Conservation (phyloP, 139 green algal genomes). For the Zygnema cylindricum region DNA sequence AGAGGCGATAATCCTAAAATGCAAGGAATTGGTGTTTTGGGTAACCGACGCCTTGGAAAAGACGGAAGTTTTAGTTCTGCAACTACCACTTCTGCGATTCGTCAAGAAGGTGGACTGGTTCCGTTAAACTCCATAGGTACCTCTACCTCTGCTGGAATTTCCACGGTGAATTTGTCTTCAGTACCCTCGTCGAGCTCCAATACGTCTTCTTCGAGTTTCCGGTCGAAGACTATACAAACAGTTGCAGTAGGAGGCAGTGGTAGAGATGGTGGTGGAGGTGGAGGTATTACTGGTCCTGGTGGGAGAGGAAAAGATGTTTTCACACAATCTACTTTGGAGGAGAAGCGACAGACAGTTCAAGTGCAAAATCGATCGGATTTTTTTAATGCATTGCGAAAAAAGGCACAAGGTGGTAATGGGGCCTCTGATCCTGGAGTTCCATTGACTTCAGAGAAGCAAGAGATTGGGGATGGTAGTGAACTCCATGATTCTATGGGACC, state of each 20-base stretch:
- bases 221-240: not conserved
- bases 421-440: not conserved
- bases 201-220: not conserved
- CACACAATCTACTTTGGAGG: not conserved
- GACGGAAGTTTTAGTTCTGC: not conserved
- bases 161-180: not conserved
- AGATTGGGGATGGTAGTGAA: not conserved
- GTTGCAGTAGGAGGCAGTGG: not conserved
- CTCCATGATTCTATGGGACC: not conserved
- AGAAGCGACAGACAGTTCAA: not conserved
- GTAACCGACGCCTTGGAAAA: not conserved
- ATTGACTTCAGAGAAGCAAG: not conserved
- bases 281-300: not conserved
- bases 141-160: not conserved
- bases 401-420: not conserved
- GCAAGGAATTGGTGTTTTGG: not conserved
- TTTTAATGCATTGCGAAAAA: conserved; percentile 43
- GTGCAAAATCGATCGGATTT: conserved; percentile 41
- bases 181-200: not conserved
- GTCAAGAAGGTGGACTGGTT: not conserved
- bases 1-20: not conserved
- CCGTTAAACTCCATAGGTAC: not conserved
- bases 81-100: not conserved
- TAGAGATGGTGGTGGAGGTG: too few relatives aligned
- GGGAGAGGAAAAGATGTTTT: not conserved